Conservation (phyloP, 352 stramenopile species). For the Pythium rishiriense region DNA sequence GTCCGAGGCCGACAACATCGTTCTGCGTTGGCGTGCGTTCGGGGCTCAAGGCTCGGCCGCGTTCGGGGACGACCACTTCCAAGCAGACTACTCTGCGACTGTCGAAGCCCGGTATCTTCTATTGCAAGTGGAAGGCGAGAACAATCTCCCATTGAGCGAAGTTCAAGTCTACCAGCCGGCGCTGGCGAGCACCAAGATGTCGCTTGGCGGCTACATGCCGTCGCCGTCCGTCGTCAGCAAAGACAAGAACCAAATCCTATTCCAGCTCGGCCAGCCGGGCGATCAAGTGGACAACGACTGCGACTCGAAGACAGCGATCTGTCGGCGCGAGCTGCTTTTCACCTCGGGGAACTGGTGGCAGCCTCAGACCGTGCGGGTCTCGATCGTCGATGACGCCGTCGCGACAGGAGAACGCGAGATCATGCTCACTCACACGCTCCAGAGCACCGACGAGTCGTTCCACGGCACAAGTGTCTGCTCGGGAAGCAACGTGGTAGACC, state of each 20-base stretch:
- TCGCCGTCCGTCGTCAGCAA: slow-evolving; percentile 33
- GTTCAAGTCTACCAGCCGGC: slow-evolving; percentile 66
- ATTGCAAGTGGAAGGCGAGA: slow-evolving; percentile 58
- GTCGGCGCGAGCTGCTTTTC: slow-evolving; percentile 58
- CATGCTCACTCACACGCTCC: slow-evolving; percentile 43
- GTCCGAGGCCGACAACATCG: slow-evolving; percentile 41
- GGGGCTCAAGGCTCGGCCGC: slow-evolving; percentile 34
- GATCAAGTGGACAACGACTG: slow-evolving; percentile 31
- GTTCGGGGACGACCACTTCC: slow-evolving; percentile 42
- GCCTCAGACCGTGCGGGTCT: slow-evolving; percentile 38
- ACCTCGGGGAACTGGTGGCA: slow-evolving; percentile 55
- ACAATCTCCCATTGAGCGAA: slow-evolving; percentile 59
- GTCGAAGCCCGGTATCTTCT: slow-evolving; percentile 47
- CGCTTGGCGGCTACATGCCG: slow-evolving; percentile 56
- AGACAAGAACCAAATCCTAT: slow-evolving; percentile 50
- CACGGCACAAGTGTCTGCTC: slow-evolving; percentile 35
- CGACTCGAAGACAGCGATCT: slow-evolving; percentile 39
- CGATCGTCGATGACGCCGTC: slow-evolving; percentile 51
- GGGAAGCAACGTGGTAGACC: not conserved
- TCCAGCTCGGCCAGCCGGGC: slow-evolving; percentile 30
- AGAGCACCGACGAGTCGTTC: slow-evolving; percentile 53
- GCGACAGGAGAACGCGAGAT: slow-evolving; percentile 51
- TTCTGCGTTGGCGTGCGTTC: slow-evolving; percentile 60
- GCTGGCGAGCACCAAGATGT: slow-evolving; percentile 48
- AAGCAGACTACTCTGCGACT: slow-evolving; percentile 34